phyloP scores from a whole-genome alignment of 768 basidiomycete species.

The Tylopilus subfusipes region DNA sequence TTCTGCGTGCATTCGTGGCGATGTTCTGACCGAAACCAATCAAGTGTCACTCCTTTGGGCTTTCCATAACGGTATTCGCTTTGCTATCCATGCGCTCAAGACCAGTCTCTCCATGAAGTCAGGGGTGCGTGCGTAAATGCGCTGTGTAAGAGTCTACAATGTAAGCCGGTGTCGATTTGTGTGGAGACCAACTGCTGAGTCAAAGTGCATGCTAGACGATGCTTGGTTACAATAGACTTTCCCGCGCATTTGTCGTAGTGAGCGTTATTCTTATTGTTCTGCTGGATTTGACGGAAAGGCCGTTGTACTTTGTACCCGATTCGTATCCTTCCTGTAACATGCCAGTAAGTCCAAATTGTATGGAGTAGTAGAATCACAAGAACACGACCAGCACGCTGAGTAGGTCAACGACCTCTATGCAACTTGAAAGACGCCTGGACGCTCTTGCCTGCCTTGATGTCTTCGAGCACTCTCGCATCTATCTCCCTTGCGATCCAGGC shows the following conservation, averaged over 20 bases:
- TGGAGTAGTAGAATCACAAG: background rate
- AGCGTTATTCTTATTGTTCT: slow-evolving; percentile 17
- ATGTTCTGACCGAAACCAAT: slow-evolving; percentile 6
- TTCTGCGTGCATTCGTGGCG: background rate
- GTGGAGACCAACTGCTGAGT: background rate
- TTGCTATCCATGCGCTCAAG: slow-evolving; percentile 49
- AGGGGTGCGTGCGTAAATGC: slow-evolving; percentile 33
- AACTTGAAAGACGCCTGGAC: slow-evolving; percentile 75
- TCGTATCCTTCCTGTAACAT: slow-evolving; percentile 20
- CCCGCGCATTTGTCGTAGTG: background rate
- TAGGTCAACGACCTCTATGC: slow-evolving; percentile 53
- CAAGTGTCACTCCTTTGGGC: slow-evolving; percentile 63
- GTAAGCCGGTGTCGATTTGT: slow-evolving; percentile 1
- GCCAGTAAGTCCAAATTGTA: background rate
- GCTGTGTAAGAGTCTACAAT: background rate
- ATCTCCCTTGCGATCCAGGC: slow-evolving; percentile 58
- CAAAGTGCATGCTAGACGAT: background rate
- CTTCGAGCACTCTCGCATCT: slow-evolving; percentile 69
- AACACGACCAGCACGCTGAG: background rate
- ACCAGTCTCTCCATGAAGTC: slow-evolving; percentile 45
- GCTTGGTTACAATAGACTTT: slow-evolving; percentile 6
- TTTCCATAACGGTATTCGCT: slow-evolving; percentile 50
- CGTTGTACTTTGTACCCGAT: slow-evolving; percentile 21
- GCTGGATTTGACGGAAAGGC: slow-evolving; percentile 17
- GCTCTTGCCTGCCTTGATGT: slow-evolving; percentile 72